Evolutionary conservation across 2,329 filamentous ascomycete genomes (phyloP).

Genomic region (Pezicula carpinea): DNA sequence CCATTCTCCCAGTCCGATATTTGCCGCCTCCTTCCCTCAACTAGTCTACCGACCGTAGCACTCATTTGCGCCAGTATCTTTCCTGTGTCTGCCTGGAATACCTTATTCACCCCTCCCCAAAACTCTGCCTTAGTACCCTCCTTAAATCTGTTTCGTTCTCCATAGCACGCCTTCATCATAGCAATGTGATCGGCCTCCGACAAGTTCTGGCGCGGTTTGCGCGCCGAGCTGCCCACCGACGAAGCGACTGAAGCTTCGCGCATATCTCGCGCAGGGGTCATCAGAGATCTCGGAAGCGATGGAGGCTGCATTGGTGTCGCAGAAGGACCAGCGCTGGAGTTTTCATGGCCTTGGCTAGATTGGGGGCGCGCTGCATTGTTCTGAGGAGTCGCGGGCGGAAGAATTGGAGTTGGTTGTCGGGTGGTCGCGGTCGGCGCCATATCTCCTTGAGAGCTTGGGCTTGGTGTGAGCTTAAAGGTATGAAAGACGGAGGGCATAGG

Average conservation of each 20-base stretch:
- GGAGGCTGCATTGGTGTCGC: slow-evolving; percentile 25
- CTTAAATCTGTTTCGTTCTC: slow-evolving; percentile 26
- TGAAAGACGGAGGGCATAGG: slow-evolving; percentile 24
- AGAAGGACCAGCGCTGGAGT: background rate
- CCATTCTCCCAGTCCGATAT: slow-evolving; percentile 29
- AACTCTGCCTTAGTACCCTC: slow-evolving; percentile 29
- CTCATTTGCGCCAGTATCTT: slow-evolving; percentile 30
- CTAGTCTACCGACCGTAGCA: slow-evolving; percentile 27
- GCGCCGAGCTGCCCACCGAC: slow-evolving; percentile 21
- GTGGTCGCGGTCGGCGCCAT: slow-evolving; percentile 21
- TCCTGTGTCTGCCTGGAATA: slow-evolving; percentile 26
- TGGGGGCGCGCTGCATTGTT: slow-evolving; percentile 16
- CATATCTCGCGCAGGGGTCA: slow-evolving; percentile 26
- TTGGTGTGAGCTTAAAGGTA: slow-evolving; percentile 27
- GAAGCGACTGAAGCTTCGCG: slow-evolving; percentile 26
- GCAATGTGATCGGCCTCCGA: slow-evolving; percentile 28
- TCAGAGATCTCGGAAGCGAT: slow-evolving; percentile 22
- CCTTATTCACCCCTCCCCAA: slow-evolving; percentile 25
- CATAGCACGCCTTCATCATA: slow-evolving; percentile 27
- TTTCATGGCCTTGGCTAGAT: background rate
- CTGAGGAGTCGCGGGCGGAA: slow-evolving; percentile 22
- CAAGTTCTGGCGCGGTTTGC: slow-evolving; percentile 29
- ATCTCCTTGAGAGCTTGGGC: background rate
- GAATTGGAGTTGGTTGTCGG: slow-evolving; percentile 18
- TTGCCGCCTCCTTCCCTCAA: slow-evolving; percentile 25